Evolutionary conservation across 2,329 filamentous ascomycete species (phyloP), one percentile per base, ranked within the genome.

Genomic region (Hypoxylon sp.): DNA sequence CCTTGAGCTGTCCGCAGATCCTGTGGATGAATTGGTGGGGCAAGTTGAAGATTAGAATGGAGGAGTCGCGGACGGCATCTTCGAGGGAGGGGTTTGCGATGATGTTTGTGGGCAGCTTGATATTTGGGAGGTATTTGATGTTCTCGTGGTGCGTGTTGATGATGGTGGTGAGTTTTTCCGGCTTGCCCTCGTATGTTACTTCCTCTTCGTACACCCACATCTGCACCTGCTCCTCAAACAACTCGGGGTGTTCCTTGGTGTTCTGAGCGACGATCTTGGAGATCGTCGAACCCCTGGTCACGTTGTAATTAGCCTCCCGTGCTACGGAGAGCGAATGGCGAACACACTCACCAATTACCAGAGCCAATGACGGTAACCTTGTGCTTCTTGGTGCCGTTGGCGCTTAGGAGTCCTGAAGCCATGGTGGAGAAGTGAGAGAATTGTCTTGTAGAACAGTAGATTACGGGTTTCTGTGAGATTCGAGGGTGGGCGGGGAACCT

Each of bases 151-250:
- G 83, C 48, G 86, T 88, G 85, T 99, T 99, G 88, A 99, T 97
- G 74, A 99, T 82, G 56, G 89, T 81, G 6, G 96, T 97, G 80
- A 99, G 90, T 83, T 97, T 97, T 80, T 96, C 92, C 2, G 91
- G 88, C 70, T 89, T 85, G 70, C 88, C 86, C 76, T 87, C 87
- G 39, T 87, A 85, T 60, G 88, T 87, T 71, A 97, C 90, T 24
- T 97, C 88, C 81, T 99, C 96, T 82, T 99, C 96, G 79, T 90
- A 98, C 77, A 99, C 97, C 96, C 96, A 99, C 96, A 99, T 98
- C 82, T 97, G 93, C 57, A 99, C 94, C 69, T 93, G 86, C 79
- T 91, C 85, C 77, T 98, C 93, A 79, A 98, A 99, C 48, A 98
- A 78, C 31, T 93, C 87, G 8, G 90, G 86, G 82, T 97, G 86